A percentile compares a stretch with the other conserved stretches of the same genome.
These are phyloP conservation scores for Candida ulmi DNA, from an alignment of 805 yeast genomes.

Conservation along the genomic window DNA sequence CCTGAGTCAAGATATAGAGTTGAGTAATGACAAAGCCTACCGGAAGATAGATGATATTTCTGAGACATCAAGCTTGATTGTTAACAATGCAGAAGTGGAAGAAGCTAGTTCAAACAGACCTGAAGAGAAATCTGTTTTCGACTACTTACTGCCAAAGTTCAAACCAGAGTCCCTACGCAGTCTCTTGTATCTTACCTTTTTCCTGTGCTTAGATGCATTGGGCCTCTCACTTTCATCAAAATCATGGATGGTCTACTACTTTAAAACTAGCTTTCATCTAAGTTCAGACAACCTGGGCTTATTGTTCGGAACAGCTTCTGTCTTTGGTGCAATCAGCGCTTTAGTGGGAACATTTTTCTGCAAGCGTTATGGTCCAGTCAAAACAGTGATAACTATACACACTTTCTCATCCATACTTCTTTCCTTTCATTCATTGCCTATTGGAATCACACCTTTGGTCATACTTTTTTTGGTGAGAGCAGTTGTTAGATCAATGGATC, in stretches of 20 bases:
- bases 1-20: slow-evolving; percentile 11
- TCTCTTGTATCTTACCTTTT: slow-evolving; percentile 29
- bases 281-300: slow-evolving; percentile 32
- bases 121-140: slow-evolving; percentile 3
- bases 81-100: not conserved
- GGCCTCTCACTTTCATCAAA: slow-evolving; percentile 39
- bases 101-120: not conserved
- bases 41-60: not conserved
- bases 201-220: slow-evolving; percentile 38
- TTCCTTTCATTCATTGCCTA: slow-evolving; percentile 34
- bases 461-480: slow-evolving; percentile 28
- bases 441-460: slow-evolving; percentile 26
- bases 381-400: slow-evolving; percentile 40
- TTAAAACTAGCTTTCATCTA: slow-evolving; percentile 31
- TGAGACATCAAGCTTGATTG: slow-evolving; percentile 1
- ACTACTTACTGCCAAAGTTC: slow-evolving; percentile 11
- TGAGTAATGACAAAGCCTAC: slow-evolving; percentile 8
- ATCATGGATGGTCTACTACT: slow-evolving; percentile 42
- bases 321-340: slow-evolving; percentile 34
- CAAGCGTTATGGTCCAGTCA: slow-evolving; percentile 38
- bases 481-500: slow-evolving; percentile 40
- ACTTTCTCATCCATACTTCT: slow-evolving; percentile 37
- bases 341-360: slow-evolving; percentile 38
- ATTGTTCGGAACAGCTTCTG: slow-evolving; percentile 34
- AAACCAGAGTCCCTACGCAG: slow-evolving; percentile 17